Evolutionary conservation across 2,329 filamentous ascomycete genomes (phyloP).

Genomic region (Hypoxylon sp.): DNA sequence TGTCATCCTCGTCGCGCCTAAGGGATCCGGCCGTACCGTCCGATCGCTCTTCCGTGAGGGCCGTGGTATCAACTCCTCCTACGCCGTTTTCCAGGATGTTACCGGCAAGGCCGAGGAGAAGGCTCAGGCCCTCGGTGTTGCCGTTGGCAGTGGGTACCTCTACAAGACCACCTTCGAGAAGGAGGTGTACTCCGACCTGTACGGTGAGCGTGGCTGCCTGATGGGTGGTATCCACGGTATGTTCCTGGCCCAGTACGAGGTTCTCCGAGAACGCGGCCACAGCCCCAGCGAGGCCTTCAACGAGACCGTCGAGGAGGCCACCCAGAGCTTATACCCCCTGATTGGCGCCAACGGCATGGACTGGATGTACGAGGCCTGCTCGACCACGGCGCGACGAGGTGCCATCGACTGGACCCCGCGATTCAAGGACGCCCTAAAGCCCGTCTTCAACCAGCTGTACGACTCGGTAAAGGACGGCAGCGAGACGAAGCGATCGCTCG

Average conservation of each 20-base stretch:
- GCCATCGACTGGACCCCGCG: conserved; percentile 98
- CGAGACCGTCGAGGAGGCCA: conserved; percentile 99
- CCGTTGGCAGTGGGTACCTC: conserved; percentile 96
- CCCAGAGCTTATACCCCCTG: conserved; percentile 96
- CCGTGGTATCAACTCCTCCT: conserved; percentile 99
- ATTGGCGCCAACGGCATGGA: conserved; percentile 99
- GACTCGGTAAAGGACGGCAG: conserved; percentile 89
- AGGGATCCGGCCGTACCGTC: conserved; percentile 98
- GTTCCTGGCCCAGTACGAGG: conserved; percentile 99
- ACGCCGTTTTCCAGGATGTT: conserved; percentile 98
- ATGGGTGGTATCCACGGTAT: conserved; percentile 99
- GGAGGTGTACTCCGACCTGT: conserved; percentile 99
- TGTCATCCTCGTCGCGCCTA: conserved; percentile 99
- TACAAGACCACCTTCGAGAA: conserved; percentile 99
- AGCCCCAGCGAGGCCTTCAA: conserved; percentile 99
- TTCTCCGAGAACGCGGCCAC: conserved; percentile 98
- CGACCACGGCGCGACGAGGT: conserved; percentile 96
- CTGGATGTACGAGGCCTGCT: conserved; percentile 99
- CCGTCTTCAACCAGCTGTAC: conserved; percentile 98
- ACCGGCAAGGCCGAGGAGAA: conserved; percentile 98
- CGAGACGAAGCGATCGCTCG: conserved; percentile 95
- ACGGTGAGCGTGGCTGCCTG: conserved; percentile 99
- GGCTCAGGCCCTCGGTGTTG: conserved; percentile 95
- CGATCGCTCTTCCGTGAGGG: conserved; percentile 99
- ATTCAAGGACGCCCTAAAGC: conserved; percentile 99